Evolutionary conservation across 2,329 filamentous ascomycete species (phyloP), one percentile per base, ranked within the genome.

Genomic region (Colletotrichum cordylinicola): DNA sequence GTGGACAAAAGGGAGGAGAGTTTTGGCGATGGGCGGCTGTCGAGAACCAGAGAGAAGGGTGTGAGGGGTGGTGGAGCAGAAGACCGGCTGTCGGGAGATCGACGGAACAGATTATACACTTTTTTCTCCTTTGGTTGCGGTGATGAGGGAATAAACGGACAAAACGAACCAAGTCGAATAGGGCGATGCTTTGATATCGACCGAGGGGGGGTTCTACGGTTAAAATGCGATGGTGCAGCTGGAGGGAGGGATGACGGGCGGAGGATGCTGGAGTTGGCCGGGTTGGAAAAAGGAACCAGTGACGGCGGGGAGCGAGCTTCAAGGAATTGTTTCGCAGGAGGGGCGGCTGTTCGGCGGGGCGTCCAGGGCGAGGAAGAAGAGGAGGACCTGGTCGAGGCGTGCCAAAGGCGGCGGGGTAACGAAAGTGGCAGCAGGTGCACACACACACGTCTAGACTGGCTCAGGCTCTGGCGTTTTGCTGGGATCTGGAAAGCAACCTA

Each of bases 311-410:
- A 61, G 67, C 68, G 39, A 65, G 68, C 68, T 71, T 71, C 73
- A 73, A 76, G 74, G 74, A 76, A 74, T 74, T 76, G 74, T 73
- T 76, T 73, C 64, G 74, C 65, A 65, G 35, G 64, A 75, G 70
- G 73, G 70, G 70, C 27, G 64, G 35, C 56, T 73, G 70, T 64
- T 64, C 43, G 73, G 73, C 73, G 73, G 73, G 73, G 73, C 73
- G 52, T 33, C 65, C 70, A 62, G 69, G 62, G 39, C 62, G 55
- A 60, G 35, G 39, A 48, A 58, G 37, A 21, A 48, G 43, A 48
- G 69, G 60, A 52, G 68, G 37, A 55, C 68, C 67, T 61, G 56
- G 52, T 56, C 48, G 64, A 56, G 72, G 67, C 18, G 60, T 72
- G 62, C 31, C 73, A 67, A 27, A 65, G 15, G 64, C 64, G 48